Evolutionary conservation across 2,329 filamentous ascomycete genomes (phyloP).

Genomic region (Tolypocladium endophyticum): DNA sequence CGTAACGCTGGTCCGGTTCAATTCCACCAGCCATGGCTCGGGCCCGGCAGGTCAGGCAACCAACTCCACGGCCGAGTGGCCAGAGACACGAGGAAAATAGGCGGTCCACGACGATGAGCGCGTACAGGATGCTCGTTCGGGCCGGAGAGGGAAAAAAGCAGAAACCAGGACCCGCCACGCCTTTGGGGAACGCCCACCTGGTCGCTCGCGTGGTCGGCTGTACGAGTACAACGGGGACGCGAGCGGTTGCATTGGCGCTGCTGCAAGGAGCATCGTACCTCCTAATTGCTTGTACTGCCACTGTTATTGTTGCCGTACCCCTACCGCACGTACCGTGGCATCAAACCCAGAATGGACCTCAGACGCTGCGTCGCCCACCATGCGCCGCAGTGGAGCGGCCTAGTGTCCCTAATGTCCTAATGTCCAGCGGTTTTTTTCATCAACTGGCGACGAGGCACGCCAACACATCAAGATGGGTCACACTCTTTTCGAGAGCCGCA

Average conservation of each 20-base stretch:
- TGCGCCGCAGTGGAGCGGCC: constrained; percentile 51
- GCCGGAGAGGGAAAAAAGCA: background rate
- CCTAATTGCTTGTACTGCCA: background rate
- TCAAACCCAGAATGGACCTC: constrained; percentile 3
- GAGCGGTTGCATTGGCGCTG: background rate
- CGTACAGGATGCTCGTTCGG: background rate
- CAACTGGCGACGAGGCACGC: constrained; percentile 77
- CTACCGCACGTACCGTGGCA: background rate
- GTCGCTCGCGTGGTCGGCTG: background rate
- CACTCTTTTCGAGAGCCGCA: constrained; percentile 54
- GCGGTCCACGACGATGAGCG: background rate
- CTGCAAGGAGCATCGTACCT: background rate
- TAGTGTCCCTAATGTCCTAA: constrained; percentile 39
- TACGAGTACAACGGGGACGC: background rate
- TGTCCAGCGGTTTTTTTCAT: constrained; percentile 48
- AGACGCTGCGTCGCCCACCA: constrained; percentile 9
- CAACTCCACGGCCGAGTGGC: background rate
- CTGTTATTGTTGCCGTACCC: background rate
- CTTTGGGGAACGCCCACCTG: background rate
- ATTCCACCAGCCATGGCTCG: background rate
- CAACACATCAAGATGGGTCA: constrained; percentile 81
- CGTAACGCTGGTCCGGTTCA: background rate
- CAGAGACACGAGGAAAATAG: background rate
- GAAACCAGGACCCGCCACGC: background rate
- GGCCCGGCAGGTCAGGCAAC: background rate